Evolutionary conservation across 2,329 filamentous ascomycete genomes (phyloP).

Genomic region (Akanthomyces muscarius): DNA sequence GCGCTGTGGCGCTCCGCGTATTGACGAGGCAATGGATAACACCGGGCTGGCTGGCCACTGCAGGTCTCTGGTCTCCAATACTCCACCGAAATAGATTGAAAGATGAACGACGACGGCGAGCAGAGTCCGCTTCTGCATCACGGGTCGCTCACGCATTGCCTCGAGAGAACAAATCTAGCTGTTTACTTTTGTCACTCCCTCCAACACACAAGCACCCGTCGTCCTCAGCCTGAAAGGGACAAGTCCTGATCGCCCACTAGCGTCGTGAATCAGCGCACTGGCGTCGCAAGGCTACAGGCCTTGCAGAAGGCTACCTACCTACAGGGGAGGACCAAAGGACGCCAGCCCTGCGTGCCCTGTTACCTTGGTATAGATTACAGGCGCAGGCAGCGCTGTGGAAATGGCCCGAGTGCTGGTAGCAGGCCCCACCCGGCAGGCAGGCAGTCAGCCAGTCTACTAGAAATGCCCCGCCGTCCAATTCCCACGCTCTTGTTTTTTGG

Average conservation of each 20-base stretch:
- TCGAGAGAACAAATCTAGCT: too few relatives aligned
- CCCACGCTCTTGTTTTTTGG: neutral
- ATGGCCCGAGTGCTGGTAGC: neutral
- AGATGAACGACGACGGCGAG: too few relatives aligned
- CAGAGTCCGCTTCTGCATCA: too few relatives aligned
- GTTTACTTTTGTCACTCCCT: too few relatives aligned
- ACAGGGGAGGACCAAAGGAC: neutral
- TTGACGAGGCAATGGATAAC: neutral
- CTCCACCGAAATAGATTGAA: neutral
- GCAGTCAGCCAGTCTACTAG: too few relatives aligned
- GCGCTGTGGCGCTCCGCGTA: neutral
- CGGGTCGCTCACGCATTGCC: too few relatives aligned
- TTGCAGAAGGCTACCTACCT: neutral
- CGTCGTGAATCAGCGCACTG: slow-evolving; percentile 4
- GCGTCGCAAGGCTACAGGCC: neutral
- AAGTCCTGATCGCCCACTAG: slow-evolving; percentile 9
- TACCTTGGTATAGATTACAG: neutral
- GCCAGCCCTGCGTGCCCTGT: neutral
- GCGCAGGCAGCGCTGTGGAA: neutral
- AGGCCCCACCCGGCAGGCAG: neutral
- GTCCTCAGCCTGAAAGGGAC: neutral
- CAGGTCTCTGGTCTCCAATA: neutral
- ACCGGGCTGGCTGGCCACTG: neutral
- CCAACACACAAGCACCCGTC: too few relatives aligned
- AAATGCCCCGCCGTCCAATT: neutral